phyloP scores from a whole-genome alignment of 1,139 yeast genomes.

The Meyerozyma guilliermondii region DNA sequence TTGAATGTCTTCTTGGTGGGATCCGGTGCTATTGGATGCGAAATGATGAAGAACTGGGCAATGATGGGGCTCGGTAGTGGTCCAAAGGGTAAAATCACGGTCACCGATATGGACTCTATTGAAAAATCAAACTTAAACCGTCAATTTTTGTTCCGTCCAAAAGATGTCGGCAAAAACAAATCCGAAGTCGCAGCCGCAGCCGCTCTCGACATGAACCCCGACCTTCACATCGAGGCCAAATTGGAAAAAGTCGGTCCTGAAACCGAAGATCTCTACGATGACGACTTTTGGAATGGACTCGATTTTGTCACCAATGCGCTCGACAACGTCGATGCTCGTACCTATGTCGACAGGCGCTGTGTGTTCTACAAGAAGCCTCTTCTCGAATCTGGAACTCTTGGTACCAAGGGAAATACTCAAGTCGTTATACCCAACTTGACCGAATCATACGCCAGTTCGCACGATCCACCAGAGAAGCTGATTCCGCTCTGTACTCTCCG shows the following conservation, averaged over 20 bases:
- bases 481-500: slow-evolving; percentile 96
- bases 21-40: slow-evolving; percentile 99
- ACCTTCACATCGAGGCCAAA: slow-evolving; percentile 68
- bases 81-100: slow-evolving; percentile 72
- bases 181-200: slow-evolving; percentile 90
- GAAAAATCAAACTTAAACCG: slow-evolving; percentile 95
- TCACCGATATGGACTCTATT: slow-evolving; percentile 93
- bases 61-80: slow-evolving; percentile 94
- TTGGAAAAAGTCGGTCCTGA: slow-evolving; percentile 92
- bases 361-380: slow-evolving; percentile 88
- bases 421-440: slow-evolving; percentile 90
- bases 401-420: slow-evolving; percentile 98
- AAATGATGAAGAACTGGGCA: slow-evolving; percentile 98
- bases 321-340: slow-evolving; percentile 96
- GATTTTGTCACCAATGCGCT: slow-evolving; percentile 94
- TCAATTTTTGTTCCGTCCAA: slow-evolving; percentile 90
- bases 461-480: slow-evolving; percentile 97
- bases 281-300: slow-evolving; percentile 76
- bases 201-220: slow-evolving; percentile 80
- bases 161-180: slow-evolving; percentile 88
- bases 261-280: slow-evolving; percentile 82
- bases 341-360: slow-evolving; percentile 96
- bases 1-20: slow-evolving; percentile 88
- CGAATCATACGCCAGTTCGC: slow-evolving; percentile 92
- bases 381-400: slow-evolving; percentile 94